Evolutionary conservation across 2,329 filamentous ascomycete genomes (phyloP).

Genomic region (Sclerotinia spermophila): DNA sequence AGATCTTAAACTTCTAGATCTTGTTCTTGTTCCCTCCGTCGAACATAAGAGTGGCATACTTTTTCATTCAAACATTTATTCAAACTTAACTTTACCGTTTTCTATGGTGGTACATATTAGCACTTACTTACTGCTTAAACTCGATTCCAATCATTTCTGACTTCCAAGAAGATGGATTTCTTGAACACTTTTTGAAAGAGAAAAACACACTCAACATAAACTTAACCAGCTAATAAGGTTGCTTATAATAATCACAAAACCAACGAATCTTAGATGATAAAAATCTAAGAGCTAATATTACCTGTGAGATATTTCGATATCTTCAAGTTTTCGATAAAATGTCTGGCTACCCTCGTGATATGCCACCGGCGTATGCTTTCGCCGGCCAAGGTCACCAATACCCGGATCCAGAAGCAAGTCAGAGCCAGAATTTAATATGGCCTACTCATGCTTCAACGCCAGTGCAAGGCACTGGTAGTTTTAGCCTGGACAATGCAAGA

Average conservation of each 20-base stretch:
- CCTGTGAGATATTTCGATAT: background rate
- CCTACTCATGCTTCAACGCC: background rate
- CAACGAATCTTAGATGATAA: background rate
- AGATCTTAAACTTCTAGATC: background rate
- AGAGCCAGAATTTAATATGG: slow-evolving; percentile 16
- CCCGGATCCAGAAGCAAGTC: slow-evolving; percentile 23
- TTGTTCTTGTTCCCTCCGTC: background rate
- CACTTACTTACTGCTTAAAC: background rate
- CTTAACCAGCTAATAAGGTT: background rate
- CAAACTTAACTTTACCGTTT: background rate
- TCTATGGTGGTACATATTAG: background rate
- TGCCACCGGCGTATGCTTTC: background rate
- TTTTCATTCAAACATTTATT: background rate
- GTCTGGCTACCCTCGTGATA: background rate
- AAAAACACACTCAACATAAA: background rate
- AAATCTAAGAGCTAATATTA: background rate
- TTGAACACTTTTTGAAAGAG: background rate
- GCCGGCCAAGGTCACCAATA: slow-evolving; percentile 16
- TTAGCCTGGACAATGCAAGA: slow-evolving; percentile 4
- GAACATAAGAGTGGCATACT: background rate
- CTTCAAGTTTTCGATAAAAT: background rate
- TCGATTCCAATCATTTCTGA: background rate
- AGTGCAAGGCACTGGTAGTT: background rate
- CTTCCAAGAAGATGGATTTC: background rate
- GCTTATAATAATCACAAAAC: background rate